Evolutionary conservation across 2,329 filamentous ascomycete species (phyloP).

Genomic region (Metarhizium guizhouense): DNA sequence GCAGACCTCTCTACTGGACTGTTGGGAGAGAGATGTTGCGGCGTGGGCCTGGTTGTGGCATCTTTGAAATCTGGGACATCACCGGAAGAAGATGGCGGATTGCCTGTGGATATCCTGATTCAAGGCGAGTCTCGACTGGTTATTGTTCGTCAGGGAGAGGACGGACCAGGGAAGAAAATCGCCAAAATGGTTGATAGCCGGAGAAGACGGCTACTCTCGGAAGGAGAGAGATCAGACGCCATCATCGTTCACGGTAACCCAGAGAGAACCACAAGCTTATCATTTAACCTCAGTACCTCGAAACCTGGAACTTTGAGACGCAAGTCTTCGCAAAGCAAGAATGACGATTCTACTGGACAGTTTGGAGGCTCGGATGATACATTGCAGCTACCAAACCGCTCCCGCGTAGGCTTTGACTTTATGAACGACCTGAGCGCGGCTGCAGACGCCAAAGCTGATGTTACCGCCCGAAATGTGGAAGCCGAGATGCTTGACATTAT

Average conservation of each 20-base stretch:
- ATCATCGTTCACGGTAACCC: slow-evolving; percentile 46
- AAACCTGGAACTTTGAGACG: slow-evolving; percentile 29
- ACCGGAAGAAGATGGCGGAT: slow-evolving; percentile 23
- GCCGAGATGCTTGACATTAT: slow-evolving; percentile 56
- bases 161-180: slow-evolving; percentile 34
- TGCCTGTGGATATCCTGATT: slow-evolving; percentile 45
- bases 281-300: slow-evolving; percentile 42
- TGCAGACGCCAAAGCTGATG: slow-evolving; percentile 41
- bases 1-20: slow-evolving; percentile 43
- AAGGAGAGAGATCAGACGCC: slow-evolving; percentile 35
- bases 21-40: slow-evolving; percentile 47
- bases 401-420: slow-evolving; percentile 38
- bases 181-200: slow-evolving; percentile 27
- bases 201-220: slow-evolving; percentile 26
- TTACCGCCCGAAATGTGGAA: slow-evolving; percentile 45
- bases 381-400: slow-evolving; percentile 18
- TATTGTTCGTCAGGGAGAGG: slow-evolving; percentile 44
- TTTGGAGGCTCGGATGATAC: slow-evolving; percentile 12
- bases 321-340: slow-evolving; percentile 18
- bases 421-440: slow-evolving; percentile 41
- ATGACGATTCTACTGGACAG: slow-evolving; percentile 13
- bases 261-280: slow-evolving; percentile 26
- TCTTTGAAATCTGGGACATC: slow-evolving; percentile 15
- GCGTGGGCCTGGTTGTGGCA: slow-evolving; percentile 36
- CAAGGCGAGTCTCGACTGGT: slow-evolving; percentile 48